Conservation (phyloP, 1,284 basidiomycete genomes). For the Ganoderma boninense region DNA sequence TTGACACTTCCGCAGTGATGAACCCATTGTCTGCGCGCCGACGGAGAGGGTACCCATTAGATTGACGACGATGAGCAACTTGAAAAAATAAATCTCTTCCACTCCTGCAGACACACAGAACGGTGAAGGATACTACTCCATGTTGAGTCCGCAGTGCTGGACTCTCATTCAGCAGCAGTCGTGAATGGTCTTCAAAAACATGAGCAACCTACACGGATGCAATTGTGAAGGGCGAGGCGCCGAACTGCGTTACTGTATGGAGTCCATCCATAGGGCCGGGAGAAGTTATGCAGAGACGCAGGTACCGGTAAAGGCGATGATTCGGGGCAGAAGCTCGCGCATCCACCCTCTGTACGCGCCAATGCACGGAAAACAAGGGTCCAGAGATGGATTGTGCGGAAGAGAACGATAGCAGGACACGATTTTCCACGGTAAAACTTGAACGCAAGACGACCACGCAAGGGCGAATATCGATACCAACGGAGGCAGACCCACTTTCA, state of each 20-base stretch:
- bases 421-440: too few species aligned
- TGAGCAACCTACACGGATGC: neutral
- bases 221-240: neutral
- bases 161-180: neutral
- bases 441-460: too few species aligned
- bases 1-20: neutral
- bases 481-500: too few species aligned
- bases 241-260: neutral
- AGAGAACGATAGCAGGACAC: too few species aligned
- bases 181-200: neutral
- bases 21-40: neutral
- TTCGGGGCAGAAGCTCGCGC: too few species aligned
- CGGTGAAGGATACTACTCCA: neutral
- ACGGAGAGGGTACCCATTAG: neutral
- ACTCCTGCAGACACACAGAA: neutral
- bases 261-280: too few species aligned
- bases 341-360: too few species aligned
- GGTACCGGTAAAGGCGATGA: too few species aligned
- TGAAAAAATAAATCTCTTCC: neutral
- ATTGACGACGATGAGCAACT: neutral
- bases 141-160: neutral
- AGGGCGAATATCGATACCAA: too few species aligned
- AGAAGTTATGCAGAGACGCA: too few species aligned
- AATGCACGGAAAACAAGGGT: too few species aligned
- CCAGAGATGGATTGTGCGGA: too few species aligned